Base-by-base conservation (phyloP, 2,329 filamentous ascomycete genomes). In the Parastagonospora nodorum region DNA sequence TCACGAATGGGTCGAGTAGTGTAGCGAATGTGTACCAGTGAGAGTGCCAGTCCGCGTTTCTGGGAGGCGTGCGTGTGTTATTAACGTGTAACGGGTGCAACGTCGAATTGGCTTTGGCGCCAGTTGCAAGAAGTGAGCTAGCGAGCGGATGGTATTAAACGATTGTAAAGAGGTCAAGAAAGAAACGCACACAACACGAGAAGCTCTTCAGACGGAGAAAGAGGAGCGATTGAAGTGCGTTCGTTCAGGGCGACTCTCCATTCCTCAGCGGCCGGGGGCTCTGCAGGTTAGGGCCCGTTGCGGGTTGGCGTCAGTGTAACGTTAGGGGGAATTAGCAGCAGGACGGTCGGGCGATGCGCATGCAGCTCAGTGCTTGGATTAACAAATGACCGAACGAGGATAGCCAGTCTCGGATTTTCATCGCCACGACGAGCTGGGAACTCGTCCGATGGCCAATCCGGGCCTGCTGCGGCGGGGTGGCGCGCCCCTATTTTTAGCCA, bases 81-180 rank as follows among this genome's bases (percentile, higher is more conserved):
- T 39, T 42, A 41, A 52, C 36, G 45, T 43, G 53, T 48, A 45
- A 45, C 42, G 19, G 48, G 33, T 33, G 53, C 45, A 41, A 31
- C 40, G 36, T 40, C 32, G 45, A n/a, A 6, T 16, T 33, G 16
- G 12, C 19, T 24, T 43, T 37, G 31, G 43, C 35, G 15, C 35
- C 37, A 32, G 32, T 28, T 35, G 43, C 8, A 31, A 42, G 19
- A 24, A 51, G 40, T 14, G 27, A 42, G 4, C 33, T 37, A 66
- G 61, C 61, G 60, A 64, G 53, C 41, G 60, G 45, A 50, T 37
- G 38, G 45, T 58, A 58, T 57, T 63, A 66, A 66, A 66, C 63
- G 62, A 64, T 50, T 55, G 62, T 61, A 54, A 5, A 63, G 55
- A 62, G 66, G 58, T 37, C 58, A 63, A 57, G 59, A 54, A 46